Conservation (phyloP, 345 rosid species). For the Anacardium occidentale region DNA sequence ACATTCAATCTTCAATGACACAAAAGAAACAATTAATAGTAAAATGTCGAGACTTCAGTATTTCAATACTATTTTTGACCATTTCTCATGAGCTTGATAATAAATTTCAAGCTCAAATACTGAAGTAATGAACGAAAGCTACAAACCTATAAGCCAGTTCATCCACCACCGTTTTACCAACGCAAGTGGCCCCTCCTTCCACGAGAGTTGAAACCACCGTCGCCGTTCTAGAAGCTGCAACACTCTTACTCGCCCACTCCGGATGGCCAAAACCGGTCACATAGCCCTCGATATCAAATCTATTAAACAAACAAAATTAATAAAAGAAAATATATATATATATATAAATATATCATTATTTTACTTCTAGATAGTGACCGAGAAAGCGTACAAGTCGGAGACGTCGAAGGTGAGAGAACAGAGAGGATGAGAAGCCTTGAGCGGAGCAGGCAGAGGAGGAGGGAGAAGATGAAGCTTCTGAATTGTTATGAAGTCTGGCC, state of each 20-base stretch:
- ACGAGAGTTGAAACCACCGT: constrained; percentile 67
- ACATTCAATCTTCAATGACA: no score
- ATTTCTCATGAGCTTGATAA: no score
- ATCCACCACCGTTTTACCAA: constrained; percentile 86
- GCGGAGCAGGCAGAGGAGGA: constrained; percentile 97
- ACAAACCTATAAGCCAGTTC: constrained; percentile 78
- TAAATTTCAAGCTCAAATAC: no score
- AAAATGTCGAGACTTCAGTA: no score
- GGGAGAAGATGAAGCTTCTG: constrained; percentile 79
- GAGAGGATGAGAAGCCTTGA: constrained; percentile 96
- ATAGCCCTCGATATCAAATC: constrained; percentile 81
- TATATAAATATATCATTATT: neutral
- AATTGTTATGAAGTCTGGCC: no score
- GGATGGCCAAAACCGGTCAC: constrained; percentile 96
- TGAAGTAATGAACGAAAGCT: neutral
- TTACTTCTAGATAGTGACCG: neutral
- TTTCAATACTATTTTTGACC: no score
- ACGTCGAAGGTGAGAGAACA: constrained; percentile 78
- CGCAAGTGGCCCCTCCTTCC: constrained; percentile 94
- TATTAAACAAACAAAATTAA: constrained; percentile 28
- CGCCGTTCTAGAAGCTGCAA: constrained; percentile 57
- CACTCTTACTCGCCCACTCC: constrained; percentile 82
- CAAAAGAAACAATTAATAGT: no score
- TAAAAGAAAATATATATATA: neutral
- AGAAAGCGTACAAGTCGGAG: constrained; percentile 64